Conservation (phyloP, 208 protist species). For the Herpetomonas muscarum region DNA sequence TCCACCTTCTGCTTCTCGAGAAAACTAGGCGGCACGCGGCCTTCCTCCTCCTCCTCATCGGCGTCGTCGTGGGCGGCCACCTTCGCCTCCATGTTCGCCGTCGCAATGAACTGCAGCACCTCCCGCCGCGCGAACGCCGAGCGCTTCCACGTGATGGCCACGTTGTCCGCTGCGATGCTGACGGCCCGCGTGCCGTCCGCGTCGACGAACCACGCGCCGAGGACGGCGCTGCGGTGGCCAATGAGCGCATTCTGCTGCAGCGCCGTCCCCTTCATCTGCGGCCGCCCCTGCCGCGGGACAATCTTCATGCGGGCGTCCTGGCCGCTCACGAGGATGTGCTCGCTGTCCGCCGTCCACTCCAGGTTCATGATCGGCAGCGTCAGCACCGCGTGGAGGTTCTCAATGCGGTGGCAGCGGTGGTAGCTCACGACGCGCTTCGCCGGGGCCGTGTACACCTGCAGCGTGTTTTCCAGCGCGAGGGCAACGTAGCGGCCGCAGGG, state of each 20-base stretch:
- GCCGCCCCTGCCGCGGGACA: slow-evolving; percentile 66
- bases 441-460: slow-evolving; percentile 86
- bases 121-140: slow-evolving; percentile 66
- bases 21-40: slow-evolving; percentile 58
- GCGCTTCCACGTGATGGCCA: slow-evolving; percentile 72
- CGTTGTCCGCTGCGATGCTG: slow-evolving; percentile 80
- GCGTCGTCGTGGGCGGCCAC: slow-evolving; percentile 21
- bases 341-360: slow-evolving; percentile 82
- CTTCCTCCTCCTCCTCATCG: slow-evolving; percentile 37
- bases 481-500: slow-evolving; percentile 87
- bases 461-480: slow-evolving; percentile 76
- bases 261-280: slow-evolving; percentile 73
- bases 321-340: slow-evolving; percentile 79
- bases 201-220: slow-evolving; percentile 85
- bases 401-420: slow-evolving; percentile 84
- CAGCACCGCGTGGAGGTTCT: slow-evolving; percentile 79
- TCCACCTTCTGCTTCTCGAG: slow-evolving; percentile 74
- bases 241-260: slow-evolving; percentile 77
- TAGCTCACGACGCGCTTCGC: slow-evolving; percentile 79
- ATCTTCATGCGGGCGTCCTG: slow-evolving; percentile 89
- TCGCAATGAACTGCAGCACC: slow-evolving; percentile 78
- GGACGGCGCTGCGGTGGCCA: slow-evolving; percentile 80
- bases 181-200: slow-evolving; percentile 48
- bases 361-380: slow-evolving; percentile 75
- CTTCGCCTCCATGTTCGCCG: slow-evolving; percentile 55